Evolutionary conservation across 163 green algal species (phyloP), one percentile per base, ranked within the genome.

Genomic region (Scenedesmus sp.): DNA sequence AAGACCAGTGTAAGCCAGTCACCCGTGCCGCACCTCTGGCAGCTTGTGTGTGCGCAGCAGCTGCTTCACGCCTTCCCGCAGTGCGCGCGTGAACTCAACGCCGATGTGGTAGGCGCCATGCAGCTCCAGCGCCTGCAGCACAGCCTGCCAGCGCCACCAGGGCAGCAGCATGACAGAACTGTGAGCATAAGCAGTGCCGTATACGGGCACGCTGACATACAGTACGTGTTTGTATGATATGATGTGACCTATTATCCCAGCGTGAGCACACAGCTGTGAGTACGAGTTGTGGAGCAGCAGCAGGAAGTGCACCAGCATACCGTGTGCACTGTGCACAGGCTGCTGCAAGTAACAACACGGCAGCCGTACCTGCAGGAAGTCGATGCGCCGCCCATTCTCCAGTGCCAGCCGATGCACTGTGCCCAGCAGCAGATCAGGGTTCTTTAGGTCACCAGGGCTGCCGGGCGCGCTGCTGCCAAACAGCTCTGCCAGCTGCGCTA

Each of bases 51-150:
- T 43, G 6, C 83, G 56, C 72, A 92, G 72, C 51, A 92, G 85
- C 30, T 87, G 35, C 73, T 90, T 92, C 15, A 86, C 89, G 0
- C 78, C 73, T 0, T 90, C 83, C 26, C 89, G 82, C 73, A 92
- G 76, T 44, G 89, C 89, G 12, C 89, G 70, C 15, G 83, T 87
- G 83, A 92, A 87, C 89, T 92, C 89, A 22, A 87, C 89, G 2
- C 49, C n/a, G 37, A 92, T 46, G 22, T 90, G 83, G 53, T 92
- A 92, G 43, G 4, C 68, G 53, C 40, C n/a, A 42, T 87, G 83
- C 26, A 92, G 83, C 33, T 90, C 89, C 1, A 76, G n/a, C 10
- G 70, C 89, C 37, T 92, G 76, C 10, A 92, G 49, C 42, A 92
- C 72, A 56, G 83, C 83, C 89, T 92, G 88, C 88, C 46, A 33